These are phyloP conservation scores for Geosmithia putterillii DNA, from an alignment of 2,329 filamentous ascomycete genomes.

Conservation along the genomic window DNA sequence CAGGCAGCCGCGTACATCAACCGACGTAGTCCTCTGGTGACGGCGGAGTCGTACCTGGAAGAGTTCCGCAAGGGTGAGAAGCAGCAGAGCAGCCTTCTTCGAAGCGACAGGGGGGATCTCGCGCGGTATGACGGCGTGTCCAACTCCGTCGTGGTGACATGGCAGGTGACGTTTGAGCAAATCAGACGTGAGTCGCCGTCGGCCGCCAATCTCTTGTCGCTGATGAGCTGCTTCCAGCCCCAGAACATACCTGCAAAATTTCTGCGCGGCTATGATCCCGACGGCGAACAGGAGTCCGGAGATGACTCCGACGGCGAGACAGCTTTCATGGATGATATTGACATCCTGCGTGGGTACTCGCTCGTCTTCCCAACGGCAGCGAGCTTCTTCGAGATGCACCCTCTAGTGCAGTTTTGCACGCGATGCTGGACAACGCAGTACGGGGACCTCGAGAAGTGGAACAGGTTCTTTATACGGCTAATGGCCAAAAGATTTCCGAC, in stretches of 20 bases:
- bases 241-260: slow-evolving; percentile 22
- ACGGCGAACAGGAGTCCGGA: not conserved
- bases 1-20: not conserved
- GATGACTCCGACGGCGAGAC: not conserved
- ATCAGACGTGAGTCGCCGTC: slow-evolving; percentile 16
- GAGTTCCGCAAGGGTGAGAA: not conserved
- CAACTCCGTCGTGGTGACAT: slow-evolving; percentile 13
- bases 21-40: not conserved
- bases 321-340: not conserved
- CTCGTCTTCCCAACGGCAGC: not conserved
- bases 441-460: not conserved
- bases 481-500: not conserved
- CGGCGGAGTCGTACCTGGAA: not conserved
- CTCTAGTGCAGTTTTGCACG: slow-evolving; percentile 6
- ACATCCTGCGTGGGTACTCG: slow-evolving; percentile 2
- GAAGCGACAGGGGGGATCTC: slow-evolving; percentile 4
- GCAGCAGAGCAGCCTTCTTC: slow-evolving; percentile 7
- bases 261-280: not conserved
- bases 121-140: slow-evolving; percentile 7
- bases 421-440: slow-evolving; percentile 3
- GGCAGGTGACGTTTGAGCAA: slow-evolving; percentile 17
- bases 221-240: slow-evolving; percentile 33
- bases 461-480: no score
- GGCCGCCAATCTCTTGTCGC: slow-evolving; percentile 28
- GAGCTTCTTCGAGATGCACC: slow-evolving; percentile 1